Evolutionary conservation across 108 stramenopile genomes (phyloP).

Genomic region (Pseudonitzschia multistriata): DNA sequence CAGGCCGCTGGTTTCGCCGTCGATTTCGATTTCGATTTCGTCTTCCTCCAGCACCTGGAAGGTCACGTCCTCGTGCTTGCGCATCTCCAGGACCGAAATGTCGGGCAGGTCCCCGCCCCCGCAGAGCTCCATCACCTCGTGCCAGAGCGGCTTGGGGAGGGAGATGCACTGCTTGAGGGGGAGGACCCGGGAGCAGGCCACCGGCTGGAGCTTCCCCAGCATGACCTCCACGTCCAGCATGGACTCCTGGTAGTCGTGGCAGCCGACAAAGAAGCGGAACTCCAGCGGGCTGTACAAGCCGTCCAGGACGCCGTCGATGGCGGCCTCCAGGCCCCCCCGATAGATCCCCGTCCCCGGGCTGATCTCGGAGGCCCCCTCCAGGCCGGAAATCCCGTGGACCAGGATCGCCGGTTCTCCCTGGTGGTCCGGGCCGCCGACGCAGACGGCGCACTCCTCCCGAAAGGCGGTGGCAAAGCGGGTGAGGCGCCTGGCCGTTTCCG

Average conservation of each 20-base stretch:
- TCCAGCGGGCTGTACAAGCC: conserved; percentile 75
- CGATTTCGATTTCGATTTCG: conserved; percentile 5
- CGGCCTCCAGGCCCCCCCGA: conserved; percentile 70
- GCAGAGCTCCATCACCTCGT: conserved; percentile 81
- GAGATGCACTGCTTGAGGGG: conserved; percentile 84
- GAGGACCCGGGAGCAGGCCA: conserved; percentile 70
- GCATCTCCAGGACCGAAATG: conserved; percentile 62
- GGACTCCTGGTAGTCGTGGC: conserved; percentile 44
- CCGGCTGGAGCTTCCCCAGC: conserved; percentile 70
- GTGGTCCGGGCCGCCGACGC: conserved; percentile 76
- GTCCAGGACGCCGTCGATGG: conserved; percentile 64
- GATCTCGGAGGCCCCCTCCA: conserved; percentile 71
- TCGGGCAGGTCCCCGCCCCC: conserved; percentile 70
- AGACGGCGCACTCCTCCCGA: conserved; percentile 63
- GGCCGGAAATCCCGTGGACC: conserved; percentile 73
- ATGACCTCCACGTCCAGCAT: conserved; percentile 50
- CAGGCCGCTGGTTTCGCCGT: no score
- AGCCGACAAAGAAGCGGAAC: conserved; percentile 83
- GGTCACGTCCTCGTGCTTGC: conserved; percentile 66
- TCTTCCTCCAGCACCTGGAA: conserved; percentile 46
- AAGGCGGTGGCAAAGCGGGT: conserved; percentile 68
- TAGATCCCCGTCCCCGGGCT: conserved; percentile 67
- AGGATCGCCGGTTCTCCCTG: conserved; percentile 65
- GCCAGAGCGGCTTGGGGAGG: conserved; percentile 84
- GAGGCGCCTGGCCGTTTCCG: conserved; percentile 25